Conservation (phyloP, 2,329 filamentous ascomycete species). For the Lachnellula willkommii region DNA sequence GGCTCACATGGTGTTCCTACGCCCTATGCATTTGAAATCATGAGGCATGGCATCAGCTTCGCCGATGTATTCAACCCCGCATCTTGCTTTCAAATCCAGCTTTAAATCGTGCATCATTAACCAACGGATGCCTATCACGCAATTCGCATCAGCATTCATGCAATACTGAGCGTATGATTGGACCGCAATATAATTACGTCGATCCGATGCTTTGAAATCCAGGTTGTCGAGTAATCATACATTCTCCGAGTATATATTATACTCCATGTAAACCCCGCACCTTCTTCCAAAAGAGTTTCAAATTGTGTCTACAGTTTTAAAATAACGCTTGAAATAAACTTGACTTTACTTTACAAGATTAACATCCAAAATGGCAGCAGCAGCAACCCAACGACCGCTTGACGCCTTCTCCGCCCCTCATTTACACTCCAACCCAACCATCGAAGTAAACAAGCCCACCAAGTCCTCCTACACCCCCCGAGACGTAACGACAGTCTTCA, state of each 20-base stretch:
- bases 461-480: background rate
- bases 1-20: background rate
- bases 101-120: too few species aligned
- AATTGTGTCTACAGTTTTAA: background rate
- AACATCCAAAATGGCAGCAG: background rate
- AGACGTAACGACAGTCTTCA: constrained; percentile 11
- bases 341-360: background rate
- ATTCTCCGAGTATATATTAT: too few species aligned
- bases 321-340: background rate
- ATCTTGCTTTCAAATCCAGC: background rate
- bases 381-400: background rate
- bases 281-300: background rate
- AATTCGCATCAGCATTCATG: constrained; percentile 1
- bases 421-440: background rate
- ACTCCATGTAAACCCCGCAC: too few species aligned
- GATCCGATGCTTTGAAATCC: background rate
- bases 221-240: background rate
- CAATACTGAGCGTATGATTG: background rate
- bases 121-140: background rate
- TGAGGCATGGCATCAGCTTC: background rate
- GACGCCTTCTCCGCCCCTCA: background rate
- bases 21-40: background rate
- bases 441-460: background rate
- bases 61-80: background rate
- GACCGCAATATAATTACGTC: background rate